These are phyloP conservation scores for Saturnispora dispora DNA, from an alignment of 805 yeast genomes.

Conservation along the genomic window DNA sequence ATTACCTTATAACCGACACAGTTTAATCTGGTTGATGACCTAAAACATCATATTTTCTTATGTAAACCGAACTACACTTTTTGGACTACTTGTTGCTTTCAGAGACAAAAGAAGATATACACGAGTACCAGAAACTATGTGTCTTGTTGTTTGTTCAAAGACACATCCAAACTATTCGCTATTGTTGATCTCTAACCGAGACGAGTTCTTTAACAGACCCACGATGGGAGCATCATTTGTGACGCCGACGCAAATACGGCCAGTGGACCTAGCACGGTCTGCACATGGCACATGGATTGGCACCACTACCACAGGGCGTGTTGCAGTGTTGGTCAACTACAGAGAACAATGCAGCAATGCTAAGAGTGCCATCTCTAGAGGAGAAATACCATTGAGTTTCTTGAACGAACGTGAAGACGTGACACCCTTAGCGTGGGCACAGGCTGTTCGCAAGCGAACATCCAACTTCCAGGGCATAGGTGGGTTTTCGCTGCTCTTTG, in stretches of 20 bases:
- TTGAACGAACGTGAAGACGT: slow-evolving; percentile 22
- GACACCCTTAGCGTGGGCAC: slow-evolving; percentile 39
- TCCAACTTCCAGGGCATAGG: slow-evolving; percentile 36
- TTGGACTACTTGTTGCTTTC: background rate
- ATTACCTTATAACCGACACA: background rate
- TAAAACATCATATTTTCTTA: background rate
- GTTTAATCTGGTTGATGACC: background rate
- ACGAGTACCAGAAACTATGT: slow-evolving; percentile 42
- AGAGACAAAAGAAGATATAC: background rate
- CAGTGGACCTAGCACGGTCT: slow-evolving; percentile 60
- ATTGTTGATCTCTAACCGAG: slow-evolving; percentile 74
- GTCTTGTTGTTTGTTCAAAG: slow-evolving; percentile 63
- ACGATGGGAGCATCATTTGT: slow-evolving; percentile 49
- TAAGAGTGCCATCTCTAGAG: slow-evolving; percentile 32
- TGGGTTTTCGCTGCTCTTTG: slow-evolving; percentile 56
- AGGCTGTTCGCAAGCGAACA: slow-evolving; percentile 21
- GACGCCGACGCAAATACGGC: slow-evolving; percentile 40
- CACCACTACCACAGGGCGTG: slow-evolving; percentile 38
- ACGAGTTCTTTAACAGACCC: slow-evolving; percentile 69
- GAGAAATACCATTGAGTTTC: slow-evolving; percentile 34
- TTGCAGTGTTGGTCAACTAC: slow-evolving; percentile 72
- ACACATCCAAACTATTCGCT: slow-evolving; percentile 68
- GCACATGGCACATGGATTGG: slow-evolving; percentile 95
- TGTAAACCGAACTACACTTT: background rate
- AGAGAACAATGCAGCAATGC: slow-evolving; percentile 35